Percentiles rank a stretch among this genome's conserved stretches.
phyloP scores from a whole-genome alignment of 371 early-diverging fungal species.

The Zancudomyces culisetae region DNA sequence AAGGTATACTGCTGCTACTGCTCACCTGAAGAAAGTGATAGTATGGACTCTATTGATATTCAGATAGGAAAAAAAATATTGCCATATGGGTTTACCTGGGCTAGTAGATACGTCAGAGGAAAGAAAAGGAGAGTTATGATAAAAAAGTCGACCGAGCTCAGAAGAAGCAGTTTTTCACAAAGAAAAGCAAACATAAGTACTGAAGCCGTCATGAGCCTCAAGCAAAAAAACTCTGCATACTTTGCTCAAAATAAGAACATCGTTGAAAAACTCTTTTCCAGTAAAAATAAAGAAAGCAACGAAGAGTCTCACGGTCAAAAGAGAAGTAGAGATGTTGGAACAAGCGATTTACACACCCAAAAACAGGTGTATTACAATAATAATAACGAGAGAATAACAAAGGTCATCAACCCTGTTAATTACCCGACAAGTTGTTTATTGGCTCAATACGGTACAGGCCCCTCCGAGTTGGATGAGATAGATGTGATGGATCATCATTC shows the following conservation, averaged over 20 bases:
- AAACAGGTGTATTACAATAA: background rate
- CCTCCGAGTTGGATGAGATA: conserved; percentile 13
- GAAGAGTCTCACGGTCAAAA: background rate
- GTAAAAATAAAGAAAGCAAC: no score
- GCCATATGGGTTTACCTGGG: background rate
- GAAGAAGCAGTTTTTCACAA: background rate
- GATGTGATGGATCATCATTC: conserved; percentile 23
- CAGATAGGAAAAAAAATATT: background rate
- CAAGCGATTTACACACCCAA: background rate
- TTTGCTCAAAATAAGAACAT: no score
- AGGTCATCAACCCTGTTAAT: conserved; percentile 11
- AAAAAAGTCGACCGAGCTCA: background rate
- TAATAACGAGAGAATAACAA: background rate
- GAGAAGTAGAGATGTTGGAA: background rate
- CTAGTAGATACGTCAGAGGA: background rate
- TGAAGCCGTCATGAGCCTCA: background rate
- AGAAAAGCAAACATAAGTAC: background rate
- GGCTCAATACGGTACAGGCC: conserved; percentile 21
- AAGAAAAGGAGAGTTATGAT: conserved; percentile 1
- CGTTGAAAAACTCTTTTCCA: no score
- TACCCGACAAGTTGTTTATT: conserved; percentile 9
- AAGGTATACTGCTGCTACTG: background rate
- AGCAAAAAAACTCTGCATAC: no score
- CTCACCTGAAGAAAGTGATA: background rate
- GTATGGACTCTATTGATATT: background rate